phyloP scores from a whole-genome alignment of 805 yeast genomes.

The Isabelozyma pseudorhagii region DNA sequence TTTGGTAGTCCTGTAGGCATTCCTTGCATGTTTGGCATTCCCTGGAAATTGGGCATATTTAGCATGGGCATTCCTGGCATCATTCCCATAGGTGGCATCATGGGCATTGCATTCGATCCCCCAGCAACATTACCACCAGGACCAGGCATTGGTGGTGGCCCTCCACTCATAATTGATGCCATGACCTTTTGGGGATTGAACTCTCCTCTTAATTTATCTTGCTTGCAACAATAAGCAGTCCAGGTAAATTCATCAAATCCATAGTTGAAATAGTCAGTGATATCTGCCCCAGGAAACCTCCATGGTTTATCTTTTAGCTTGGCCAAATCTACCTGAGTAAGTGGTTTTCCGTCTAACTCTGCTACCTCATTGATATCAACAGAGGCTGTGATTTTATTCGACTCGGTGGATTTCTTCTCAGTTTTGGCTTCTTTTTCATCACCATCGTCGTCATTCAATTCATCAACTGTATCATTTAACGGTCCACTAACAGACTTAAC shows the following conservation, averaged over 20 bases:
- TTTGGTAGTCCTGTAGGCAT: conserved; percentile 24
- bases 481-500: conserved; percentile 24
- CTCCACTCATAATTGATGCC: conserved; percentile 51
- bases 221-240: conserved; percentile 88
- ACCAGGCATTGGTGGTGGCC: conserved; percentile 15
- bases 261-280: conserved; percentile 90
- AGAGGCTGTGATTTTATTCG: conserved; percentile 39
- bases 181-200: conserved; percentile 80
- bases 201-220: conserved; percentile 74
- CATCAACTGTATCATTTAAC: conserved; percentile 16
- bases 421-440: conserved; percentile 17
- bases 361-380: conserved; percentile 72
- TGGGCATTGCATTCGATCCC: conserved; percentile 22
- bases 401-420: conserved; percentile 27
- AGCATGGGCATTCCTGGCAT: conserved; percentile 20
- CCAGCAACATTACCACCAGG: conserved; percentile 11
- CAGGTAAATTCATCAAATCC: conserved; percentile 97
- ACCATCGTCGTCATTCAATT: conserved; percentile 11
- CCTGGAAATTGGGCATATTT: conserved; percentile 11
- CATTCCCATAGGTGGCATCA: conserved; percentile 12
- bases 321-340: conserved; percentile 77
- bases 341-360: conserved; percentile 72
- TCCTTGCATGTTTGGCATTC: conserved; percentile 16
- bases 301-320: conserved; percentile 93
- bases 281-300: conserved; percentile 96